Conservation (phyloP, 495 filamentous ascomycete species). For the Penicillium pancosmium region DNA sequence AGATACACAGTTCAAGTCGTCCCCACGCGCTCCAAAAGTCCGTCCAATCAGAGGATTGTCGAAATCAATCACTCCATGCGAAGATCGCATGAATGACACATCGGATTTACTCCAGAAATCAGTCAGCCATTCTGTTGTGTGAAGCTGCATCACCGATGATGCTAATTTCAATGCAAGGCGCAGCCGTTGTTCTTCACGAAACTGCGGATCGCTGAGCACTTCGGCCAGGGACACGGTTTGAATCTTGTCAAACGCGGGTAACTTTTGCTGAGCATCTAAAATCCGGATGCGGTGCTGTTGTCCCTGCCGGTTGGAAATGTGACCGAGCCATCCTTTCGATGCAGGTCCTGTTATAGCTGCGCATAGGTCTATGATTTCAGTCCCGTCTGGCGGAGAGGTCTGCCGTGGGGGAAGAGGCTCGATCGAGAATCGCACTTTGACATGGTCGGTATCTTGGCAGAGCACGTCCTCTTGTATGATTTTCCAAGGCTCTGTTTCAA, state of each 20-base stretch:
- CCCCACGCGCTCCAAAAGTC: not conserved
- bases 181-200: not conserved
- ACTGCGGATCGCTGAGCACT: not conserved
- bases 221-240: not conserved
- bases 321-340: not conserved
- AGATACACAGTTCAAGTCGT: not conserved
- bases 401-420: too few species aligned
- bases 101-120: slow-evolving; percentile 3
- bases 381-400: not conserved
- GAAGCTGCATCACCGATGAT: not conserved
- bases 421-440: too few species aligned
- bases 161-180: not conserved
- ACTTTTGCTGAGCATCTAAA: not conserved
- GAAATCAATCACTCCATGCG: slow-evolving; percentile 1
- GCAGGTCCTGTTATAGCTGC: too few species aligned
- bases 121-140: not conserved
- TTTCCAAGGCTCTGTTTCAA: not conserved
- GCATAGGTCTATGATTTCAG: too few species aligned
- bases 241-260: not conserved
- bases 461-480: not conserved
- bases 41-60: slow-evolving; percentile 7
- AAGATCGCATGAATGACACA: slow-evolving; percentile 3
- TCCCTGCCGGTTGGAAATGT: not conserved
- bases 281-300: not conserved
- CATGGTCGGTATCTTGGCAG: too few species aligned